Percentiles rank a stretch among this genome's conserved stretches.
These are phyloP conservation scores for Cercophora samala DNA, from an alignment of 495 filamentous ascomycete species.

Conservation along the genomic window DNA sequence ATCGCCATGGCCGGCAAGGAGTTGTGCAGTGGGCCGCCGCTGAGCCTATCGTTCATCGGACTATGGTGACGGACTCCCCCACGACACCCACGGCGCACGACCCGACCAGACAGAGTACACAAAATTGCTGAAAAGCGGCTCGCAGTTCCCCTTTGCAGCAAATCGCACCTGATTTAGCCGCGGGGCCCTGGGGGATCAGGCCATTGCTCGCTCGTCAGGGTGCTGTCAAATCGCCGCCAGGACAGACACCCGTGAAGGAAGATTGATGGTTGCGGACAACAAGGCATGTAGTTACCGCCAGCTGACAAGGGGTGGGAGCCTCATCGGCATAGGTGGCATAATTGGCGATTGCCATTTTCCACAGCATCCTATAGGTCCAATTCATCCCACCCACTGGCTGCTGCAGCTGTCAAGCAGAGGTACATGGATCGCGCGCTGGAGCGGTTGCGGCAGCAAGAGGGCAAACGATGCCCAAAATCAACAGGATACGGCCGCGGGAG, in stretches of 20 bases:
- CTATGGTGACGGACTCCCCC: constrained; percentile 31
- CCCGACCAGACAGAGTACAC: constrained; percentile 25
- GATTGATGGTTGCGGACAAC: constrained; percentile 8
- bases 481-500: not conserved
- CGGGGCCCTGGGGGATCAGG: constrained; percentile 19
- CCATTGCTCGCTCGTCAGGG: constrained; percentile 13
- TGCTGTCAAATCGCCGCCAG: not conserved
- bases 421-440: not conserved
- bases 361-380: constrained; percentile 10
- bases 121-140: constrained; percentile 27
- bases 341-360: not conserved
- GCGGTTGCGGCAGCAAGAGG: not conserved
- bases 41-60: constrained; percentile 22
- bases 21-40: constrained; percentile 20
- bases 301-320: constrained; percentile 26
- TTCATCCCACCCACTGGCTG: not conserved
- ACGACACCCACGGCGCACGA: constrained; percentile 26
- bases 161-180: constrained; percentile 33
- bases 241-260: not conserved
- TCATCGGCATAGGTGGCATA: constrained; percentile 20
- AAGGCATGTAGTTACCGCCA: constrained; percentile 28
- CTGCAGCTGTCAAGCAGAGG: constrained; percentile 18
- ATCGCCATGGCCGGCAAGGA: constrained; percentile 15
- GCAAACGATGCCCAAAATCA: not conserved
- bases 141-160: constrained; percentile 22